Percentiles rank a stretch among this genome's conserved stretches.
Conservation (phyloP, 2,329 filamentous ascomycete species). For the Pseudophaeomoniella oleicola region DNA sequence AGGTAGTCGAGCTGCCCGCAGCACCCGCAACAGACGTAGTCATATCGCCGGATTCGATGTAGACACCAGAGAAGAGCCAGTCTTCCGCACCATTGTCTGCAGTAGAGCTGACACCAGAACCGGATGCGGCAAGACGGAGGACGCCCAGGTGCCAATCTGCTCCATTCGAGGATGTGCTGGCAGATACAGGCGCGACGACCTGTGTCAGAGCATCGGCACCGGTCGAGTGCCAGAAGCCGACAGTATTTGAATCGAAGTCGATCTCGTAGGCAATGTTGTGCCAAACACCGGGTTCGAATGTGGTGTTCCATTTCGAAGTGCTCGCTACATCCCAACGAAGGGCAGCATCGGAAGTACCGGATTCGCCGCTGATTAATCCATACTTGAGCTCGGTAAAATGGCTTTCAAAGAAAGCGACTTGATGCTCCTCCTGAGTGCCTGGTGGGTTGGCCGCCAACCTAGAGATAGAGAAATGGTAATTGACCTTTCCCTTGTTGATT, state of each 20-base stretch:
- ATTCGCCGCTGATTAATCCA: conserved; percentile 40
- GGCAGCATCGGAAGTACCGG: conserved; percentile 35
- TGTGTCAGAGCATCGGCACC: conserved; percentile 42
- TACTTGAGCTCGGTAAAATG: conserved; percentile 65
- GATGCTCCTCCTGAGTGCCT: conserved; percentile 49
- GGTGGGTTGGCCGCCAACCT: conserved; percentile 45
- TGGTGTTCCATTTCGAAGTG: conserved; percentile 46
- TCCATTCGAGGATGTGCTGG: conserved; percentile 49
- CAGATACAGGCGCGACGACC: conserved; percentile 45
- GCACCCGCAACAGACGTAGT: conserved; percentile 24
- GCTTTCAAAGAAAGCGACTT: conserved; percentile 43
- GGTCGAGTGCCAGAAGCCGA: conserved; percentile 57
- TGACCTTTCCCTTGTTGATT: conserved; percentile 52
- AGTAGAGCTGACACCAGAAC: conserved; percentile 18
- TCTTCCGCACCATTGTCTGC: conserved; percentile 42
- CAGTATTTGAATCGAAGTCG: conserved; percentile 47
- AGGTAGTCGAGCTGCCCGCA: conserved; percentile 2
- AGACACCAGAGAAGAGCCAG: conserved; percentile 58
- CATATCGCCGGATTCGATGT: conserved; percentile 45
- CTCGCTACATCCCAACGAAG: conserved; percentile 52
- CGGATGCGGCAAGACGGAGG: conserved; percentile 46
- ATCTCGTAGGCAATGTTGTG: conserved; percentile 65
- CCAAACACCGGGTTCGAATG: conserved; percentile 51
- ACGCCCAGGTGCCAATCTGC: conserved; percentile 61
- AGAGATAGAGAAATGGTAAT: conserved; percentile 59